Evolutionary conservation across 129 eudicot genomes (phyloP).

Genomic region (Calendula officinalis): DNA sequence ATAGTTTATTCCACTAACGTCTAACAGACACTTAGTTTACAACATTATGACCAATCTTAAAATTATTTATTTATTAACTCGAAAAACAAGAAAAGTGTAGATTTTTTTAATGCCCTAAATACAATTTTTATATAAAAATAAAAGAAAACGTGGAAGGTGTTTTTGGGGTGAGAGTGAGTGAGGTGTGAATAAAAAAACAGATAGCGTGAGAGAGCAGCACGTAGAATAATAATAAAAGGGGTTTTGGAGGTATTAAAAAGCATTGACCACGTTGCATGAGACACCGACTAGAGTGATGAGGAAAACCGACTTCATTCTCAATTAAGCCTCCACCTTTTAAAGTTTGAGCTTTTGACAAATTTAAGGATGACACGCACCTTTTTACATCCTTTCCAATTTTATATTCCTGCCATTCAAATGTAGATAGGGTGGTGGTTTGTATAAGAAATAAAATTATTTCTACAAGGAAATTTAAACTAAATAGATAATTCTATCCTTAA

Average conservation of each 20-base stretch:
- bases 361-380: constrained; percentile 13
- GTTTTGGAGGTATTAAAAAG: constrained; percentile 23
- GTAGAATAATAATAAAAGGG: constrained; percentile 16
- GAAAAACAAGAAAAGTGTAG: not conserved
- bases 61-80: too few species aligned
- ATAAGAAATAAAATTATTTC: not conserved
- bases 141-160: constrained; percentile 26
- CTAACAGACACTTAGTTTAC: too few species aligned
- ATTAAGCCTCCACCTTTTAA: constrained; percentile 13
- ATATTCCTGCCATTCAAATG: not conserved
- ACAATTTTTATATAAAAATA: not conserved
- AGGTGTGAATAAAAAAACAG: constrained; percentile 3
- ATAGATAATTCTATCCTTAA: too few species aligned
- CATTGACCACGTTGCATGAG: constrained; percentile 38
- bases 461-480: too few species aligned
- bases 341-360: not conserved
- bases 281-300: constrained; percentile 26
- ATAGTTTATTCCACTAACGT: too few species aligned
- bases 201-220: constrained; percentile 17
- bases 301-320: constrained; percentile 6
- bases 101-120: not conserved
- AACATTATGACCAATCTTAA: too few species aligned
- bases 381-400: not conserved
- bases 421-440: too few species aligned
- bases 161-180: constrained; percentile 17